A percentile compares a stretch with the other conserved stretches of the same genome.
Evolutionary conservation across 805 yeast species (phyloP).

Genomic region (Pichia occidentalis): DNA sequence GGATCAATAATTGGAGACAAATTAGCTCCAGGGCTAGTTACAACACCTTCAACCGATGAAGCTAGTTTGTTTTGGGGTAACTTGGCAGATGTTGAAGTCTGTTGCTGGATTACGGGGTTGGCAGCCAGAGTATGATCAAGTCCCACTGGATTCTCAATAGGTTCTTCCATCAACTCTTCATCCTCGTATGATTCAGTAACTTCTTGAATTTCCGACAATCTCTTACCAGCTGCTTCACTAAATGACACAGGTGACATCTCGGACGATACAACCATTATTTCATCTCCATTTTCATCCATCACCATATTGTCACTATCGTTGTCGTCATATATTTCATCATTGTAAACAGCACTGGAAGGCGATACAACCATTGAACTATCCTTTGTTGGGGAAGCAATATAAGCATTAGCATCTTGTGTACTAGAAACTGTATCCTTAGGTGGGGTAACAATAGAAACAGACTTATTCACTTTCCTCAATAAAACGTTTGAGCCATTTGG

Average conservation of each 20-base stretch:
- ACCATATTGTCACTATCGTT: conserved; percentile 4
- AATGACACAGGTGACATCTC: conserved; percentile 5
- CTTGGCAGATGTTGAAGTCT: not conserved
- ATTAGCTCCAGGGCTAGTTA: not conserved
- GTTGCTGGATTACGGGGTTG: not conserved
- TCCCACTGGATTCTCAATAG: conserved; percentile 3
- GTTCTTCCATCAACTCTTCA: conserved; percentile 9
- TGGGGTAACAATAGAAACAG: no score
- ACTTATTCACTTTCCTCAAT: no score
- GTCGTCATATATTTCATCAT: conserved; percentile 1
- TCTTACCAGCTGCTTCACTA: conserved; percentile 6
- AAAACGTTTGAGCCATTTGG: no score
- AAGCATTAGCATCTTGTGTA: no score
- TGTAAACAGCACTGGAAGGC: not conserved
- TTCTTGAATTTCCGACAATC: conserved; percentile 15
- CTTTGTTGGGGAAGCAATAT: no score
- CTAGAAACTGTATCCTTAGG: no score
- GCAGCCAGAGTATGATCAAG: not conserved
- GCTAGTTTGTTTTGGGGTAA: not conserved
- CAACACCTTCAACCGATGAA: not conserved
- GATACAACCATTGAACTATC: no score
- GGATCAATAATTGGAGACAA: no score
- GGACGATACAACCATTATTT: conserved; percentile 4
- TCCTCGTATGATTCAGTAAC: conserved; percentile 16
- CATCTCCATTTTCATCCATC: not conserved